Percentiles rank a stretch among this genome's conserved stretches.
These are phyloP conservation scores for Emericellopsis terricola DNA, from an alignment of 495 filamentous ascomycete species.

Conservation along the genomic window DNA sequence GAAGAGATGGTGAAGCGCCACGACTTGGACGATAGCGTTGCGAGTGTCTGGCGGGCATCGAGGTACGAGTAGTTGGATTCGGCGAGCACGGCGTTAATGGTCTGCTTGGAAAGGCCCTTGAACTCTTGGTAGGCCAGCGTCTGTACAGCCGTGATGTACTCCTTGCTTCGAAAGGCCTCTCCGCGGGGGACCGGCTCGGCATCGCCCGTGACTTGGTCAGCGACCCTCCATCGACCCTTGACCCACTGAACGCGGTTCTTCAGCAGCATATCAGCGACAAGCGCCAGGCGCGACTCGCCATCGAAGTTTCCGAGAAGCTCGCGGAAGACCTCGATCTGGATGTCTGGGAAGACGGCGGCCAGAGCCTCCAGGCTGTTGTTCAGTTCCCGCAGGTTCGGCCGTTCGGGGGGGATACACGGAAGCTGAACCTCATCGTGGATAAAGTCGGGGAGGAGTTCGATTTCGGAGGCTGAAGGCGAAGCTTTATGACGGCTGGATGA, in stretches of 20 bases:
- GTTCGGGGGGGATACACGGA: conserved; percentile 19
- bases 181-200: conserved; percentile 31
- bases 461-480: conserved; percentile 1
- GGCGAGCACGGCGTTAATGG: conserved; percentile 74
- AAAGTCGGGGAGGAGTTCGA: conserved; percentile 11
- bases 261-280: conserved; percentile 71
- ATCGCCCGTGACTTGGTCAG: conserved; percentile 7
- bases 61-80: conserved; percentile 81
- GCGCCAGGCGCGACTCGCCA: conserved; percentile 62
- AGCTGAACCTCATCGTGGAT: conserved; percentile 30
- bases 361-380: conserved; percentile 59
- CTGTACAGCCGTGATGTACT: conserved; percentile 59
- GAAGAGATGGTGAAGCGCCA: conserved; percentile 73
- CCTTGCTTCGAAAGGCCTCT: conserved; percentile 54
- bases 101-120: conserved; percentile 55
- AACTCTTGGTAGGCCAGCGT: conserved; percentile 54
- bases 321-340: conserved; percentile 80
- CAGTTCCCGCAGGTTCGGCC: conserved; percentile 44
- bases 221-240: conserved; percentile 49
- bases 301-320: conserved; percentile 71
- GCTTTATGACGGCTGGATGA: too few species aligned
- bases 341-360: conserved; percentile 65
- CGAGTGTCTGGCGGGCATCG: conserved; percentile 55
- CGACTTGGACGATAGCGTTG: conserved; percentile 55
- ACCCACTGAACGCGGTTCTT: conserved; percentile 61